These are phyloP conservation scores for Fraxinus xanthoxyloides DNA, from an alignment of 305 asterid species.

Conservation along the genomic window DNA sequence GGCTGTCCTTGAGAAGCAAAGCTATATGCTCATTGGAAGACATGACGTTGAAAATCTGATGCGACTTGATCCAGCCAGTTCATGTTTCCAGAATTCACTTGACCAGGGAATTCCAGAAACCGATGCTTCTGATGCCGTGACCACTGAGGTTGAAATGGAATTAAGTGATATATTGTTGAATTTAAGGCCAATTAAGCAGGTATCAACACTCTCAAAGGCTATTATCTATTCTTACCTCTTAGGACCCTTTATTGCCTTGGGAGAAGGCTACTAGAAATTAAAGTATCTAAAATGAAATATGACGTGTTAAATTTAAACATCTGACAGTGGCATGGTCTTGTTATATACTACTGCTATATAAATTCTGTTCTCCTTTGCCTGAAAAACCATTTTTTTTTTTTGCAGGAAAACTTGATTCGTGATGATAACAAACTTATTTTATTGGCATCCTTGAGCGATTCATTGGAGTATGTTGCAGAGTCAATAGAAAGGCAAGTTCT, in stretches of 20 bases:
- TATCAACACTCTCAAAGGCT: constrained; percentile 29
- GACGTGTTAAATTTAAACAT: background rate
- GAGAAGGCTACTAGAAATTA: constrained; percentile 7
- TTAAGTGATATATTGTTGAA: constrained; percentile 66
- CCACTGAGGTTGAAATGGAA: constrained; percentile 67
- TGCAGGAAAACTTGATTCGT: constrained; percentile 94
- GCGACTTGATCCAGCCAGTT: constrained; percentile 86
- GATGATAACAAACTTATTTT: constrained; percentile 93
- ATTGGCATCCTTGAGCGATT: constrained; percentile 95
- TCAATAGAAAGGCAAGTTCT: constrained; percentile 89
- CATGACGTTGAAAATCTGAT: constrained; percentile 90
- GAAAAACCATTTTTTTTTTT: constrained; percentile 17
- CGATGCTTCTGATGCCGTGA: constrained; percentile 52
- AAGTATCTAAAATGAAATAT: background rate
- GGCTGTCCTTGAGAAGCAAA: constrained; percentile 99
- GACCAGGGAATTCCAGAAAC: constrained; percentile 46
- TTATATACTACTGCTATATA: background rate
- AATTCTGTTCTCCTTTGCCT: constrained; percentile 19
- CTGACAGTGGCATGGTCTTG: constrained; percentile 11
- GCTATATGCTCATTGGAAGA: constrained; percentile 98
- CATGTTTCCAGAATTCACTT: constrained; percentile 65
- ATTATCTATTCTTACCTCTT: constrained; percentile 1
- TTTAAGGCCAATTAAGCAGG: constrained; percentile 97
- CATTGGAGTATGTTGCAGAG: constrained; percentile 94
- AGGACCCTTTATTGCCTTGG: background rate